Evolutionary conservation across 176 grass and related monocot genomes (phyloP).

Genomic region (Metroxylon sagu): DNA sequence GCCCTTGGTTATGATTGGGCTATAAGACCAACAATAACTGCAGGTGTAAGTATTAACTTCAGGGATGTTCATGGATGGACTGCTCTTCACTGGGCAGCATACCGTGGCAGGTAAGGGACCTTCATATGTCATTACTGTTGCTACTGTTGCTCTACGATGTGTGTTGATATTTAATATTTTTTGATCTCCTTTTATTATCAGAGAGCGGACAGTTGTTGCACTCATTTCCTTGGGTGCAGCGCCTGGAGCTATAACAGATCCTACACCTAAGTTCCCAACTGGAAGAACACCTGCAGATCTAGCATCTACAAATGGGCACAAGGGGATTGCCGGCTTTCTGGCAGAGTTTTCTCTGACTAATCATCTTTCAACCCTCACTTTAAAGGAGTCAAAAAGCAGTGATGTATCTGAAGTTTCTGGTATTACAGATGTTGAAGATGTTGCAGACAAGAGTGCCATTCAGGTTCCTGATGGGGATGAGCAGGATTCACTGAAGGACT

Average conservation of each 20-base stretch:
- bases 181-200: conserved; percentile 31
- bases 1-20: conserved; percentile 98
- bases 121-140: too few relatives aligned
- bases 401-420: conserved; percentile 38
- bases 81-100: conserved; percentile 98
- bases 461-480: conserved; percentile 34
- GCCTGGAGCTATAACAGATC: conserved; percentile 76
- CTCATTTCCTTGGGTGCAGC: conserved; percentile 71
- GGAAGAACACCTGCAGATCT: conserved; percentile 96
- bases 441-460: conserved; percentile 29
- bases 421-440: conserved; percentile 19
- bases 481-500: conserved; percentile 66
- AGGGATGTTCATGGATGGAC: conserved; percentile 97
- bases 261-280: conserved; percentile 64
- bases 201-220: conserved; percentile 58
- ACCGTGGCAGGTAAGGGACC: conserved; percentile 52
- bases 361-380: conserved; percentile 66
- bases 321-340: conserved; percentile 94
- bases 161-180: neutral
- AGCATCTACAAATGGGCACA: conserved; percentile 89
- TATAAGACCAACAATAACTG: conserved; percentile 66
- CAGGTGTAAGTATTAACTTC: conserved; percentile 91
- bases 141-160: too few relatives aligned
- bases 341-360: conserved; percentile 93
- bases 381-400: conserved; percentile 57